Evolutionary conservation across 1,284 basidiomycete species (phyloP).

Genomic region (Ceratobasidium sp.): DNA sequence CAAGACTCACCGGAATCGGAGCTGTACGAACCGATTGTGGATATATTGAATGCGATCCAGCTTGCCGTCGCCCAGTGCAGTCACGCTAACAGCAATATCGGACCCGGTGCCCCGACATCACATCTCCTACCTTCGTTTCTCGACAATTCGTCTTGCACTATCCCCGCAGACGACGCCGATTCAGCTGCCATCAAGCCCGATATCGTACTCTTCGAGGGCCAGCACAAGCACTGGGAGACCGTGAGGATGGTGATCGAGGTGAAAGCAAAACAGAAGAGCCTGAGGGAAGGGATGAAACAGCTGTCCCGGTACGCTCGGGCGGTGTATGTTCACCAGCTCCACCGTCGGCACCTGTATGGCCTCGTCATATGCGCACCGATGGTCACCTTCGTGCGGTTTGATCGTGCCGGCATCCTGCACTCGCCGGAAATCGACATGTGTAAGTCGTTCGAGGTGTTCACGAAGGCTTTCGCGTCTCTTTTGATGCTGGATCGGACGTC

Average conservation of each 20-base stretch:
- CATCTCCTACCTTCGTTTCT: not conserved
- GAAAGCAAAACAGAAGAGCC: not conserved
- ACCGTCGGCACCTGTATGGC: conserved; percentile 25
- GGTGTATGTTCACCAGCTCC: conserved; percentile 23
- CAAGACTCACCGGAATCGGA: not conserved
- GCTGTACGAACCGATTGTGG: not conserved
- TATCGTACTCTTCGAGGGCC: conserved; percentile 5
- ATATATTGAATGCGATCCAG: too few species aligned
- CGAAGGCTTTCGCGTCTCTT: conserved; percentile 2
- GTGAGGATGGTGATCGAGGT: conserved; percentile 26
- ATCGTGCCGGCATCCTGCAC: conserved; percentile 26
- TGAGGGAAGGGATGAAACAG: conserved; percentile 23
- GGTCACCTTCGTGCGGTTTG: conserved; percentile 27
- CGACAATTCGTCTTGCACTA: not conserved
- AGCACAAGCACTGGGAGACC: conserved; percentile 26
- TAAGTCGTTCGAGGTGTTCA: not conserved
- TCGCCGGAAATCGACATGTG: conserved; percentile 20
- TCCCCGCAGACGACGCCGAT: not conserved
- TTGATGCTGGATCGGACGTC: conserved; percentile 12
- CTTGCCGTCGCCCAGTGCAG: too few species aligned
- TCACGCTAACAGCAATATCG: too few species aligned
- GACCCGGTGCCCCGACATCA: too few species aligned
- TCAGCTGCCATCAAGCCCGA: conserved; percentile 4
- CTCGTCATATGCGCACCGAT: not conserved
- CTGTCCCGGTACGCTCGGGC: conserved; percentile 15